Base-by-base conservation (phyloP, 2,329 filamentous ascomycete species). In the Hypoxylon sp. region DNA sequence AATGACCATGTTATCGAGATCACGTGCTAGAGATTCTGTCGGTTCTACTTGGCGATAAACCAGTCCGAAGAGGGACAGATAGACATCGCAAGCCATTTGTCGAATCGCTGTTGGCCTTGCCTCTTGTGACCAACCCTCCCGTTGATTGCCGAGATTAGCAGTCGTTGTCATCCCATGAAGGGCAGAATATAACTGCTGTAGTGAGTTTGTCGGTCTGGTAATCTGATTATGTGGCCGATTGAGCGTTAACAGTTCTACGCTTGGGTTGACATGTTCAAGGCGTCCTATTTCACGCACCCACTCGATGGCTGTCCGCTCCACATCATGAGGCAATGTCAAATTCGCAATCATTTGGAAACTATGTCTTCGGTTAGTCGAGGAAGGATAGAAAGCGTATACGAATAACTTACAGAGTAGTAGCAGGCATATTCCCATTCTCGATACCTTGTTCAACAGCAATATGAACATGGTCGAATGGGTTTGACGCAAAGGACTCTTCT, bases 1-100 rank as follows among this genome's bases (percentile, higher is more conserved):
- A 22, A 70, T 60, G 16, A 61, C 56, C 65, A 71, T 70, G 7
- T 63, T 61, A n/a, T 74, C 74, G 12, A 70, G 55, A 20, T 48
- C 28, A 49, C 65, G 36, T 24, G 61, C 40, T 42, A 62, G 59
- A 9, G 49, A 18, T 36, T 64, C 57, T 11, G 24, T 46, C 20
- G 48, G 45, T 36, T 57, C 61, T 6, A 61, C 38, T 30, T 50
- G 67, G 26, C 61, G 67, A 53, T 69, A 67, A 32, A 71, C 65
- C 22, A 76, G 50, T 8, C 74, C 71, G 55, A 69, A 58, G 3
- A 67, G 48, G 18, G 75, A 76, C n/a, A 77, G 44, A 40, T 72
- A 74, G 32, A 75, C 53, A 58, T 76, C 74, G 55, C 71, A 75
- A 14, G 71, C 67, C 32, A 76, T 72, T 26, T 71, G 61, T 32